A percentile compares a stretch with the other conserved stretches of the same genome.
These are phyloP conservation scores for Kokia cookei DNA, from an alignment of 441 rosid species.

Conservation along the genomic window DNA sequence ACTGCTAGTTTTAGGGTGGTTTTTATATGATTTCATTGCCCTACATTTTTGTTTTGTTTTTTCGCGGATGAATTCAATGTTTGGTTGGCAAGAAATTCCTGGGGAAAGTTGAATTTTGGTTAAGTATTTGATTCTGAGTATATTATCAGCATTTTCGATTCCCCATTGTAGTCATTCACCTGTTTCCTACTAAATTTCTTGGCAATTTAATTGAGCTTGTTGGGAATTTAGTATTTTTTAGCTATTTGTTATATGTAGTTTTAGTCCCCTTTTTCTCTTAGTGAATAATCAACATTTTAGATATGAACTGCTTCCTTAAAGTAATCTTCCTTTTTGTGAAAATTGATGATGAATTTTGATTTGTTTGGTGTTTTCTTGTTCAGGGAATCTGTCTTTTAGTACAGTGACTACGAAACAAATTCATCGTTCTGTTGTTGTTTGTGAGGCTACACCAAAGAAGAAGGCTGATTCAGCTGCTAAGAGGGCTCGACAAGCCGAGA, in stretches of 20 bases:
- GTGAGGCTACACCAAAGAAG: slow-evolving; percentile 66
- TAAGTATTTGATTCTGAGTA: not conserved
- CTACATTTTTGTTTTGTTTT: not conserved
- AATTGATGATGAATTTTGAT: not conserved
- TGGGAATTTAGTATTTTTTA: not conserved
- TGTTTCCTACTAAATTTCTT: not conserved
- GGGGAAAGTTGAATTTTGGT: not conserved
- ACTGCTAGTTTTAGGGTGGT: not conserved
- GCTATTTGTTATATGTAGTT: not conserved
- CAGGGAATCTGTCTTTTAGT: slow-evolving; percentile 48
- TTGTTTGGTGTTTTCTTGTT: not conserved
- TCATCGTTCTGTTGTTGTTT: slow-evolving; percentile 50
- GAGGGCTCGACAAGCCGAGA: slow-evolving; percentile 83
- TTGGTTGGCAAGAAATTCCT: not conserved
- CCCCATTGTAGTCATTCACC: not conserved
- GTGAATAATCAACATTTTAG: not conserved
- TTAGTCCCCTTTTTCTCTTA: not conserved
- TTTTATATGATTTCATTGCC: not conserved
- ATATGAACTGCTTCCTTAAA: not conserved
- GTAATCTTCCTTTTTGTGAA: not conserved
- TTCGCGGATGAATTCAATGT: not conserved
- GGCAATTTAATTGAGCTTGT: not conserved
- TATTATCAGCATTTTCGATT: not conserved
- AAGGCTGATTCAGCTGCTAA: slow-evolving; percentile 87
- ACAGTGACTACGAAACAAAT: slow-evolving; percentile 29